Percentiles rank a stretch among this genome's conserved stretches.
Conservation (phyloP, 805 yeast species). For the Yueomyces sp. region DNA sequence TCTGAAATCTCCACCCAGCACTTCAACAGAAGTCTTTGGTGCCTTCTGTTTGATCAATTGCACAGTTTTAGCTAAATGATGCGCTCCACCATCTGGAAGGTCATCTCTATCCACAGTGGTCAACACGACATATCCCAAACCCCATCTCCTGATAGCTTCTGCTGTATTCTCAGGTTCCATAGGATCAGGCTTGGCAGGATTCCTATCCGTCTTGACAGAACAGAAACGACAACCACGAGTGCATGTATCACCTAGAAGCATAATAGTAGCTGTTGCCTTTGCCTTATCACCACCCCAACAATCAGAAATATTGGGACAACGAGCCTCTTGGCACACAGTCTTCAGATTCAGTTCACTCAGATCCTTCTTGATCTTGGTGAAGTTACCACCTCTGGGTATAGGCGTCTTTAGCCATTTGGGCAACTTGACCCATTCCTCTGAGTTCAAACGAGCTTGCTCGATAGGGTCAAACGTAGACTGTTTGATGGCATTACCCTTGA, state of each 20-base stretch:
- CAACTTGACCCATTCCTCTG: slow-evolving; percentile 53
- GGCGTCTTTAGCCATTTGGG: slow-evolving; percentile 94
- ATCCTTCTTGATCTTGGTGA: slow-evolving; percentile 68
- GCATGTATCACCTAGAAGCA: slow-evolving; percentile 97
- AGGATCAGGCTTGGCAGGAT: slow-evolving; percentile 84
- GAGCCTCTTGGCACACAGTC: slow-evolving; percentile 97
- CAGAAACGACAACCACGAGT: slow-evolving; percentile 99
- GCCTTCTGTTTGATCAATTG: slow-evolving; percentile 71
- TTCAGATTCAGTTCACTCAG: slow-evolving; percentile 78
- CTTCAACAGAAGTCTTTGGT: slow-evolving; percentile 85
- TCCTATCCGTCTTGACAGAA: slow-evolving; percentile 84
- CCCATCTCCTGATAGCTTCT: slow-evolving; percentile 95
- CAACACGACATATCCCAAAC: slow-evolving; percentile 90
- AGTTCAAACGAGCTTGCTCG: slow-evolving; percentile 46
- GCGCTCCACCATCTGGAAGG: slow-evolving; percentile 82
- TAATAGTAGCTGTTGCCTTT: slow-evolving; percentile 87
- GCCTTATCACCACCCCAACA: slow-evolving; percentile 92
- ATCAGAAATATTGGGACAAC: slow-evolving; percentile 98
- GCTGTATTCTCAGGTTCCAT: slow-evolving; percentile 97
- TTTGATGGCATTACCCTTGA: slow-evolving; percentile 66
- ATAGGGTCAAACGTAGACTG: slow-evolving; percentile 52
- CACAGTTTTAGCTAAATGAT: slow-evolving; percentile 83
- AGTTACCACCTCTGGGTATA: slow-evolving; percentile 89
- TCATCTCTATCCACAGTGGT: slow-evolving; percentile 98
- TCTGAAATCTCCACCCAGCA: slow-evolving; percentile 87